Base-by-base conservation (phyloP, 805 yeast species). In the Teunomyces gatunensis region DNA sequence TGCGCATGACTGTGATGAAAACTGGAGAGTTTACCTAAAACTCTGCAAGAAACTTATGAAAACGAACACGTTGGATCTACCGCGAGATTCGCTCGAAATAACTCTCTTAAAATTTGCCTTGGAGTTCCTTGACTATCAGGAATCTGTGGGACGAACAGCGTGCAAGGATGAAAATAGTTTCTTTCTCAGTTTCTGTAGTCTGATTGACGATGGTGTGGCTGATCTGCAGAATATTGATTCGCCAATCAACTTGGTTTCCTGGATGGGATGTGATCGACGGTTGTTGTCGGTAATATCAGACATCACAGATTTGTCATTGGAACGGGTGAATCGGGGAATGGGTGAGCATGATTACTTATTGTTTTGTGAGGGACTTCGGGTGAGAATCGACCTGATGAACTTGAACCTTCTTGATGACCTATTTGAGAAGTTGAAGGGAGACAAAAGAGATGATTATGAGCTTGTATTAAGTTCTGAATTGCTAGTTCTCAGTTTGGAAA, bases 201-300 rank as follows among this genome's bases (percentile, higher is more conserved):
- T 20, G 32, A 25, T 33, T 12, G 25, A 39, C 11, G 18, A 13
- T 9, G 43, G 36, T 11, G 43, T 23, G 4, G 13, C 6, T 3
- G 40, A 43, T 12, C 28, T 21, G 23, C 40, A 37, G 40, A 37
- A 37, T 21, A 37, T 37, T 13, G 13, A 37, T 23, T 29, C 30
- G 13, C 40, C 49, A 11, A 56, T 62, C 10, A 45, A 44, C 35
- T 36, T 53, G 30, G 54, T 50, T 5, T 54, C 65, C 23, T 67
- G 71, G 71, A 63, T 62, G 60, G 71, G 70, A 12, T 64, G 70
- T 46, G 65, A 64, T 36, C 49, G 53, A 35, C 42, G 50, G 6
- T 49, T 67, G 39, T 43, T 65, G 2, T 53, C 55, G 30, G 52
- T 60, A 6, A 57, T 67, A 11, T 54, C 67, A 6, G 68, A 65